phyloP scores from a whole-genome alignment of 2,329 filamentous ascomycete genomes.

The Sporothrix variecibatus region DNA sequence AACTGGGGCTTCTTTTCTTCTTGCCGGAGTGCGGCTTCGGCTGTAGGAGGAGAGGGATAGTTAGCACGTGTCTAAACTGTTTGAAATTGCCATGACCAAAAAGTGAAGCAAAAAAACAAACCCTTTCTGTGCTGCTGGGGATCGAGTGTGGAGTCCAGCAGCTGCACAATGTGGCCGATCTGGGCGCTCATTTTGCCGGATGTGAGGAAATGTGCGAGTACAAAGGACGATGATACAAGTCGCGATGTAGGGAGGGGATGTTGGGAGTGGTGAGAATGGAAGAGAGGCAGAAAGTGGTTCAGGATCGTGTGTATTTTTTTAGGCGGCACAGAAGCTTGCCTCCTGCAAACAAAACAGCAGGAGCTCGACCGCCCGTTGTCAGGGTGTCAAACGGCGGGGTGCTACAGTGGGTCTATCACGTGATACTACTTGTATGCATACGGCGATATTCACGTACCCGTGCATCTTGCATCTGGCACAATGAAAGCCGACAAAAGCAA shows the following conservation, averaged over 20 bases:
- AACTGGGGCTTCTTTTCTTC: constrained; percentile 85
- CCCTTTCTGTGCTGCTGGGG: constrained; percentile 87
- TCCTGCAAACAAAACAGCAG: constrained; percentile 26
- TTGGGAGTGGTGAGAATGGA: background rate
- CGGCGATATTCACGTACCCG: constrained; percentile 11
- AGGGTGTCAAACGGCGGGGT: constrained; percentile 26
- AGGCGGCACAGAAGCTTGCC: constrained; percentile 18
- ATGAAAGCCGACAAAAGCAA: background rate
- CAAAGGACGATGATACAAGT: background rate
- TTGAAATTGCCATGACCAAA: background rate
- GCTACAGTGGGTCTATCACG: constrained; percentile 25
- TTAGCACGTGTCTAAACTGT: background rate
- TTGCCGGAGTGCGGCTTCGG: constrained; percentile 75
- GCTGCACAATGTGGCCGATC: constrained; percentile 67
- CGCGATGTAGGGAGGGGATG: background rate
- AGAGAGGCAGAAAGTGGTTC: background rate
- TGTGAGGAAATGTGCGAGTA: background rate
- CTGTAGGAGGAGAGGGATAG: constrained; percentile 49
- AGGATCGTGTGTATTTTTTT: constrained; percentile 21
- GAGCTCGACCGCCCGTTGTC: constrained; percentile 26
- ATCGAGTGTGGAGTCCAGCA: constrained; percentile 89
- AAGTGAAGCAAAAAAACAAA: constrained; percentile 39
- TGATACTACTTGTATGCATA: background rate
- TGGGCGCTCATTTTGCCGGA: constrained; percentile 56
- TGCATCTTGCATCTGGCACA: background rate